phyloP scores from a whole-genome alignment of 1,284 basidiomycete genomes.

The Xerocomus minutiporus region DNA sequence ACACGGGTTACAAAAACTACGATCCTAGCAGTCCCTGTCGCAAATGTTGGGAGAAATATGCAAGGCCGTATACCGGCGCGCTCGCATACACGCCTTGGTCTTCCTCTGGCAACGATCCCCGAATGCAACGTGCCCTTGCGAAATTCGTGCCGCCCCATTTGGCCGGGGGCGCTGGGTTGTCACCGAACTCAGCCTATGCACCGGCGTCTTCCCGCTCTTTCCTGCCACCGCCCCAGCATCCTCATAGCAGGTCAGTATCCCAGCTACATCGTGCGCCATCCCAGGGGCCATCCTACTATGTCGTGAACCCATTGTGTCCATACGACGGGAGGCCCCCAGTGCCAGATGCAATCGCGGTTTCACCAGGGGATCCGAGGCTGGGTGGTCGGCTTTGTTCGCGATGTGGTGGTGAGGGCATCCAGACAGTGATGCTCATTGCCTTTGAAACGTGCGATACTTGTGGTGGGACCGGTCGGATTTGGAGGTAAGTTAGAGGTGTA shows the following conservation, averaged over 20 bases:
- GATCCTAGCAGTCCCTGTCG: slow-evolving; percentile 64
- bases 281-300: slow-evolving; percentile 19
- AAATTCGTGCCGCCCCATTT: slow-evolving; percentile 21
- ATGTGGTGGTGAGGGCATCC: slow-evolving; percentile 56
- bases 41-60: slow-evolving; percentile 67
- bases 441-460: slow-evolving; percentile 46
- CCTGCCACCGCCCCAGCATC: slow-evolving; percentile 9
- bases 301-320: slow-evolving; percentile 15
- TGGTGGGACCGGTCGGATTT: slow-evolving; percentile 57
- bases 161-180: not conserved
- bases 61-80: slow-evolving; percentile 54
- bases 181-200: slow-evolving; percentile 1
- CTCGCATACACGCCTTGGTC: slow-evolving; percentile 52
- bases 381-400: slow-evolving; percentile 63
- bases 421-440: slow-evolving; percentile 55
- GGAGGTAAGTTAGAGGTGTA: slow-evolving; percentile 17
- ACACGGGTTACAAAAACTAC: slow-evolving; percentile 65
- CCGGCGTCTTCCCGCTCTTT: slow-evolving; percentile 33
- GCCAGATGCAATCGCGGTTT: slow-evolving; percentile 49
- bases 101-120: slow-evolving; percentile 16
- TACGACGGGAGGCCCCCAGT: slow-evolving; percentile 34
- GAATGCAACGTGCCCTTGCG: slow-evolving; percentile 32
- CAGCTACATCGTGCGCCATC: slow-evolving; percentile 11
- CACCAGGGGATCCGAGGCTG: slow-evolving; percentile 64
- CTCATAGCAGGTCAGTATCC: slow-evolving; percentile 18